Percentiles rank a stretch among this genome's conserved stretches.
phyloP scores from a whole-genome alignment of 192 early-diverging fungal species.

The Fimicolochytrium jonesii region DNA sequence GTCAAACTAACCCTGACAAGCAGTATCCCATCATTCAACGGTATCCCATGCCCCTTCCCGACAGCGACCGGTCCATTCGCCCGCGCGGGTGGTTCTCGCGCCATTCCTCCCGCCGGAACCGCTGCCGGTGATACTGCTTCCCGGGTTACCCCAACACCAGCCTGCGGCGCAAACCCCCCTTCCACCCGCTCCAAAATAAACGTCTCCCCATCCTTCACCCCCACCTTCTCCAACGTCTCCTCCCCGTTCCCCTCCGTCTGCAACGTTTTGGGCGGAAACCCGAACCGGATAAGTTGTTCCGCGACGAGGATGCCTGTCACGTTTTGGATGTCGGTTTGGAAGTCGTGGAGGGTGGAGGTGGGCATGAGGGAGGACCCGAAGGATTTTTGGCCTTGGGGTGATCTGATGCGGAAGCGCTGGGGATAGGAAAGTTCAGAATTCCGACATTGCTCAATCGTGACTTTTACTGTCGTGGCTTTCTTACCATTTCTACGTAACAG shows the following conservation, averaged over 20 bases:
- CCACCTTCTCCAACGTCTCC: conserved; percentile 11
- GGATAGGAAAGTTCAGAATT: too few relatives aligned
- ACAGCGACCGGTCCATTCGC: neutral
- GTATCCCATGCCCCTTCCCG: neutral
- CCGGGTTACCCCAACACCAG: neutral
- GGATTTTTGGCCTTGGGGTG: neutral
- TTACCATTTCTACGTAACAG: too few relatives aligned
- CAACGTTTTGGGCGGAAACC: conserved; percentile 45
- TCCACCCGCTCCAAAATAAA: conserved; percentile 26
- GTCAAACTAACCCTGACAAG: conserved; percentile 11
- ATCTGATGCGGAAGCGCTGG: conserved; percentile 18
- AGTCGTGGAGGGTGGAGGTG: conserved; percentile 2
- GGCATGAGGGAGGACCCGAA: conserved; percentile 5
- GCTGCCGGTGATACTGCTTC: neutral
- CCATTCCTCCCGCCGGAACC: neutral
- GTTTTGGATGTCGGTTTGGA: conserved; percentile 4
- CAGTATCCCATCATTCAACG: conserved; percentile 11
- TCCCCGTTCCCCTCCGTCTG: neutral
- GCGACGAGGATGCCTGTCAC: neutral
- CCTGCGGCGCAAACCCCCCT: neutral
- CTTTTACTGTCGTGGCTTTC: too few relatives aligned
- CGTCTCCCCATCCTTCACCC: conserved; percentile 43
- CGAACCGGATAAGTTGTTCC: conserved; percentile 21
- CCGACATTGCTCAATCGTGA: too few relatives aligned
- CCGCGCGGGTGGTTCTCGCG: neutral